Base-by-base conservation (phyloP, 1,284 basidiomycete species). In the Chalciporus piperatoides region DNA sequence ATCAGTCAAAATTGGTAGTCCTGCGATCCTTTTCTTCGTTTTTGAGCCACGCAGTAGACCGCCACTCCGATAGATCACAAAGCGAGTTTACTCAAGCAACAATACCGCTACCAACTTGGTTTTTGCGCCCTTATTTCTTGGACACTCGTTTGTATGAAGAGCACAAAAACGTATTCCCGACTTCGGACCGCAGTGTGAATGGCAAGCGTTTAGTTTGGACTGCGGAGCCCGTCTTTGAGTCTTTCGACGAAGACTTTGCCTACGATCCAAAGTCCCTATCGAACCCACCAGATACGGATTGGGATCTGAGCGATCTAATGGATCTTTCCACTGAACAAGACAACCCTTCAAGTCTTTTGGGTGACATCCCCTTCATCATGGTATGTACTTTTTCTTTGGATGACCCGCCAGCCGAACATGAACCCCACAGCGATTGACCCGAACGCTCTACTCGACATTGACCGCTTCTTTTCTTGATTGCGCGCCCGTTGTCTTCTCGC, bases 401-500 rank as follows among this genome's bases (percentile, higher is more conserved):
- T 51, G 52, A 55, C 55, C 49, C 49, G 24, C 44, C 37, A 41
- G 36, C 42, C 33, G 11, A 49, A 55, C 42, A 52, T 30, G 58
- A 57, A 54, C 59, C 54, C 27, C 51, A 27, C 48, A 79, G 75
- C 71, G 71, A 61, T 56, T 79, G 48, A 72, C 74, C 41, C 69
- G 74, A 33, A 80, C 84, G 6, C 69, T 97, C 14, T 80, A 92
- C 59, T 76, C 90, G 0, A 85, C 84, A 3, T 71, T 97, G 5
- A 72, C 90, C 1, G 83, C 90, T 6, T 86, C 87, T 0, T 91
- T 92, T 65, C 77, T 97, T 19, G 93, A 97, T 65, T 81, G 81
- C 53, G 90, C 91, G 1, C 90, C 94, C 2, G 64, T 79, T 8
- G 88, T 88, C 2, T 93, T 95, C 67, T 78, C 82, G 7, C 85